These are phyloP conservation scores for Aristolochia fimbriata DNA, from an alignment of 164 flowering plant genomes.

Conservation along the genomic window DNA sequence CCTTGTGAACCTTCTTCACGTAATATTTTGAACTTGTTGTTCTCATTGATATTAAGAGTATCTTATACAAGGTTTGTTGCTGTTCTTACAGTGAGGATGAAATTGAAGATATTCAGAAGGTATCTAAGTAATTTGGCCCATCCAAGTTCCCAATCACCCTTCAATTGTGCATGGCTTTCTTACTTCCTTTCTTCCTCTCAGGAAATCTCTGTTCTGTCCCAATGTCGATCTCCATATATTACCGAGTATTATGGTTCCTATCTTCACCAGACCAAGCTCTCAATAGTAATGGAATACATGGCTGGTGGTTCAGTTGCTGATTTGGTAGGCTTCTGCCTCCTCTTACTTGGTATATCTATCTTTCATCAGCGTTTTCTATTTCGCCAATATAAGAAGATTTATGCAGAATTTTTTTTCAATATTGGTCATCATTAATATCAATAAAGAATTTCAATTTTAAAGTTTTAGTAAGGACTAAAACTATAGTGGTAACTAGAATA, in stretches of 20 bases:
- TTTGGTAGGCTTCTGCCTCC: constrained; percentile 34
- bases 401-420: too few relatives aligned
- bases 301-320: constrained; percentile 99
- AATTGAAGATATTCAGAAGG: constrained; percentile 98
- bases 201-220: constrained; percentile 95
- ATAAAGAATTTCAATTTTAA: too few relatives aligned
- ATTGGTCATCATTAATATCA: too few relatives aligned
- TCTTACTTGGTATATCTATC: too few relatives aligned
- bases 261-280: constrained; percentile 85
- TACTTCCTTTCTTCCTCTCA: constrained; percentile 23
- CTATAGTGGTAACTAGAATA: too few relatives aligned
- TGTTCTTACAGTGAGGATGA: constrained; percentile 80
- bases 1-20: too few relatives aligned
- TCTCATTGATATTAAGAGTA: neutral
- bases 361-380: too few relatives aligned
- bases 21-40: too few relatives aligned
- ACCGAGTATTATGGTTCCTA: constrained; percentile 94
- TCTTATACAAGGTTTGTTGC: constrained; percentile 1
- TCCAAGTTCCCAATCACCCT: too few relatives aligned
- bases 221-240: constrained; percentile 87
- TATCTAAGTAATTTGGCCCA: constrained; percentile 15
- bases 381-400: too few relatives aligned
- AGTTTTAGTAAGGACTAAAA: too few relatives aligned
- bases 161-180: neutral
- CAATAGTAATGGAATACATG: constrained; percentile 99